Evolutionary conservation across 805 yeast species (phyloP).

Genomic region (Ogataea pilisensis): DNA sequence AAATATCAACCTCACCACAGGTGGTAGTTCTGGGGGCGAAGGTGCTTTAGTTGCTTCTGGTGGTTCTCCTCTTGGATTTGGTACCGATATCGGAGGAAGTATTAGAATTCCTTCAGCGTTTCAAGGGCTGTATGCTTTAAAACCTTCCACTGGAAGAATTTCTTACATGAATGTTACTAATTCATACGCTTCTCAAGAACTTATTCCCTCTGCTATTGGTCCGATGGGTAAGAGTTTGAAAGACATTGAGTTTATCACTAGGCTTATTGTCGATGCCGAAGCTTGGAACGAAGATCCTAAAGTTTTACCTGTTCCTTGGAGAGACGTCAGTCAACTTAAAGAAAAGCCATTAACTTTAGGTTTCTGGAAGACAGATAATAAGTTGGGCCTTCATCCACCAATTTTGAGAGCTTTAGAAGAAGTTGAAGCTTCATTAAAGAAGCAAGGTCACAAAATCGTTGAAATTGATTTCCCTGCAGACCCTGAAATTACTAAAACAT

Average conservation of each 20-base stretch:
- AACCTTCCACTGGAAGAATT: slow-evolving; percentile 39
- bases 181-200: slow-evolving; percentile 45
- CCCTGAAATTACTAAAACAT: slow-evolving; percentile 18
- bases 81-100: slow-evolving; percentile 52
- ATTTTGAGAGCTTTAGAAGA: slow-evolving; percentile 41
- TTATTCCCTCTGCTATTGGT: slow-evolving; percentile 52
- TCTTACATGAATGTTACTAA: slow-evolving; percentile 36
- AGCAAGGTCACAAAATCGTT: slow-evolving; percentile 48
- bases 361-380: slow-evolving; percentile 37
- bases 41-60: slow-evolving; percentile 25
- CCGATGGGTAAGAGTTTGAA: slow-evolving; percentile 49
- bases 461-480: slow-evolving; percentile 44
- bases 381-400: slow-evolving; percentile 48
- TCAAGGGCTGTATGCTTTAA: slow-evolving; percentile 51
- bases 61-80: slow-evolving; percentile 49
- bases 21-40: slow-evolving; percentile 37
- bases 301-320: slow-evolving; percentile 44
- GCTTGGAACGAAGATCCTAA: slow-evolving; percentile 54
- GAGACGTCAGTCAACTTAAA: slow-evolving; percentile 23
- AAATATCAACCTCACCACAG: slow-evolving; percentile 30
- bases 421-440: slow-evolving; percentile 26
- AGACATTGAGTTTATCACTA: slow-evolving; percentile 48
- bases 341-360: slow-evolving; percentile 35
- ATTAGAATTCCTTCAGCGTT: slow-evolving; percentile 59
- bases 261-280: slow-evolving; percentile 21